Evolutionary conservation across 2,329 filamentous ascomycete genomes (phyloP), one percentile per base, ranked within the genome.

Genomic region (Talaromyces piceae): DNA sequence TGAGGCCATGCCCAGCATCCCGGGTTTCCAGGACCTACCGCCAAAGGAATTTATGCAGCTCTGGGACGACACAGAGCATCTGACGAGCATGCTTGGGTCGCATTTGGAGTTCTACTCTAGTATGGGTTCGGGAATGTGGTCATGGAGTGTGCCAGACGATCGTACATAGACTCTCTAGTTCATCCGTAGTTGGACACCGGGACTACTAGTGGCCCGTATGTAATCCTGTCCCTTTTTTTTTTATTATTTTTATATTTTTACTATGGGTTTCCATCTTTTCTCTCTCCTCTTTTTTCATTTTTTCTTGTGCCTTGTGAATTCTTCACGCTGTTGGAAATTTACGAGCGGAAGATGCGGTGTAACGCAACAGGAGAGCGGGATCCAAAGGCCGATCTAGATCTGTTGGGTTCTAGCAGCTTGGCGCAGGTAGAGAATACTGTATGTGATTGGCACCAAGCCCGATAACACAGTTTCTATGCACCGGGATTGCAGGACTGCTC

Each of bases 121-220:
- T 11, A 25, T 47, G 33, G 51, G 51, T 27, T 37, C 51, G 11
- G 47, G 48, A 20, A 50, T 54, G 47, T 54, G 51, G 51, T 47
- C 51, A 8, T 54, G 51, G 51, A 37, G 27, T 5, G 30, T 41
- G 13, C 41, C 28, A 8, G 47, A 49, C 23, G 33, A 33, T 27
- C 28, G 51, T 16, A n/a, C 41, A 16, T 53, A 53, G 39, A 16
- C 27, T 25, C 23, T 12, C 8, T 16, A 13, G 16, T 33, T 30
- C 2, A 20, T 33, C n/a, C n/a, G 18, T 28, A 44, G 37, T 13
- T 37, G 20, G 33, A 37, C 4, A 18, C 16, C n/a, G 6, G 16
- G 31, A 7, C 31, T 13, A 37, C 9, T 37, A 18, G 12, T 18
- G 33, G 33, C 33, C 16, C n/a, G 33, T 37, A n/a, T n/a, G n/a